A percentile compares a stretch with the other conserved stretches of the same genome.
Evolutionary conservation across 2,329 filamentous ascomycete species (phyloP).

Genomic region (Pestalotiopsis sp.): DNA sequence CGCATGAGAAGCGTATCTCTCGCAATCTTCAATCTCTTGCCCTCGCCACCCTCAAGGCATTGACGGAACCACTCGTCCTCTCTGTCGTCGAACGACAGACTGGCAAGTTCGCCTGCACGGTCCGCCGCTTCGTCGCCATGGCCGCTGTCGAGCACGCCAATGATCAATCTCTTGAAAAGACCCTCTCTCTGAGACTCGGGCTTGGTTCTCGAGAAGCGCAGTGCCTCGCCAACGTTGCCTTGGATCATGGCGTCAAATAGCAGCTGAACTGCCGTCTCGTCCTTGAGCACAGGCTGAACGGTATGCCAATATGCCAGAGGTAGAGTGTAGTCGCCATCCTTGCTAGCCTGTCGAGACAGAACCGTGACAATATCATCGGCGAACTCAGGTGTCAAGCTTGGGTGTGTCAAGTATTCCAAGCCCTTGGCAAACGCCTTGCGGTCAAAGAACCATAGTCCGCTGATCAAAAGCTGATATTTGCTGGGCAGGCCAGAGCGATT

Average conservation of each 20-base stretch:
- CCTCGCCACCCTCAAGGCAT: slow-evolving; percentile 65
- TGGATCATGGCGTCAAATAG: slow-evolving; percentile 71
- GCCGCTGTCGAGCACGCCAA: slow-evolving; percentile 52
- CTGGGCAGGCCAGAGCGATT: slow-evolving; percentile 66
- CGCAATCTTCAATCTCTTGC: slow-evolving; percentile 63
- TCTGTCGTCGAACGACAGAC: slow-evolving; percentile 67
- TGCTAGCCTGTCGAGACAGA: slow-evolving; percentile 63
- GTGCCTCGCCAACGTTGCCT: slow-evolving; percentile 70
- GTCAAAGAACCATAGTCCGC: slow-evolving; percentile 82
- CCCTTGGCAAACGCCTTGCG: slow-evolving; percentile 69
- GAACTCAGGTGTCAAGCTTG: slow-evolving; percentile 78
- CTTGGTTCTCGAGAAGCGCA: slow-evolving; percentile 71
- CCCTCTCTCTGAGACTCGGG: slow-evolving; percentile 61
- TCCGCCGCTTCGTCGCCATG: slow-evolving; percentile 45
- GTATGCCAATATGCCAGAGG: slow-evolving; percentile 79
- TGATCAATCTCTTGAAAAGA: slow-evolving; percentile 69
- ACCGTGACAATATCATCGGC: slow-evolving; percentile 77
- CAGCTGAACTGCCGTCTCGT: slow-evolving; percentile 60
- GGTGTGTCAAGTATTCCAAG: slow-evolving; percentile 76
- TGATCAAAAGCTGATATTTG: slow-evolving; percentile 79
- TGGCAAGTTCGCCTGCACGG: slow-evolving; percentile 69
- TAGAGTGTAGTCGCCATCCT: slow-evolving; percentile 61
- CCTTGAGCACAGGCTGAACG: slow-evolving; percentile 72
- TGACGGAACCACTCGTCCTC: slow-evolving; percentile 78
- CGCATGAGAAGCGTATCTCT: slow-evolving; percentile 77